Evolutionary conservation across 2,329 filamentous ascomycete genomes (phyloP).

Genomic region (Alternaria dauci): DNA sequence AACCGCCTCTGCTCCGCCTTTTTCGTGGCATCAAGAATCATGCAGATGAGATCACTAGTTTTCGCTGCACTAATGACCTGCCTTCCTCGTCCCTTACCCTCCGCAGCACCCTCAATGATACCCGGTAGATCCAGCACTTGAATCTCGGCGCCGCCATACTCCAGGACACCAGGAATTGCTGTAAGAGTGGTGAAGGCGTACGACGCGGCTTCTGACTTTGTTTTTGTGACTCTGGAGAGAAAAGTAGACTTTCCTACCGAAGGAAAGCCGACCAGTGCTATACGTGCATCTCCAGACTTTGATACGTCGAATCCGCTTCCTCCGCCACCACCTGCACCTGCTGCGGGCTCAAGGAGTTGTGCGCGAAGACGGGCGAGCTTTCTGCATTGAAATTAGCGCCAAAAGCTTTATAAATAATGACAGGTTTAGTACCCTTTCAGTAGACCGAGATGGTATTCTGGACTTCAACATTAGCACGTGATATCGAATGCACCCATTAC

Average conservation of each 20-base stretch:
- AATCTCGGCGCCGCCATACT: constrained; percentile 97
- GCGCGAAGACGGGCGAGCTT: constrained; percentile 95
- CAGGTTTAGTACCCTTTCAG: constrained; percentile 78
- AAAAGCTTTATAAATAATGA: not conserved
- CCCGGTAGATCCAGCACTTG: constrained; percentile 96
- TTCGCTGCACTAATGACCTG: constrained; percentile 98
- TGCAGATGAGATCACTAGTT: constrained; percentile 95
- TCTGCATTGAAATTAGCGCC: constrained; percentile 58
- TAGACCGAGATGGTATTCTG: constrained; percentile 97
- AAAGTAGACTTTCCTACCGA: constrained; percentile 99
- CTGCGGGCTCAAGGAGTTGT: constrained; percentile 88
- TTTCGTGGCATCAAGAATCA: constrained; percentile 97
- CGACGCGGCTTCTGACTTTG: constrained; percentile 91
- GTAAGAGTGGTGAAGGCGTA: constrained; percentile 98
- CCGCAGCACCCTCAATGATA: constrained; percentile 96
- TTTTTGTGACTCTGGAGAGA: constrained; percentile 98
- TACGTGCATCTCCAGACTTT: constrained; percentile 95
- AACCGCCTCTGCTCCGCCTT: constrained; percentile 89
- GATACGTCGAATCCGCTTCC: constrained; percentile 88
- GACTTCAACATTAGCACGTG: constrained; percentile 49
- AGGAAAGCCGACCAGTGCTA: constrained; percentile 97
- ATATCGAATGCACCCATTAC: constrained; percentile 9
- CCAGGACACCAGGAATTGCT: constrained; percentile 94
- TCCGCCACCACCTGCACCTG: constrained; percentile 77
- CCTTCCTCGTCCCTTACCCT: constrained; percentile 93